phyloP scores from a whole-genome alignment of 2,329 filamentous ascomycete species.

The Penicillium sp. region DNA sequence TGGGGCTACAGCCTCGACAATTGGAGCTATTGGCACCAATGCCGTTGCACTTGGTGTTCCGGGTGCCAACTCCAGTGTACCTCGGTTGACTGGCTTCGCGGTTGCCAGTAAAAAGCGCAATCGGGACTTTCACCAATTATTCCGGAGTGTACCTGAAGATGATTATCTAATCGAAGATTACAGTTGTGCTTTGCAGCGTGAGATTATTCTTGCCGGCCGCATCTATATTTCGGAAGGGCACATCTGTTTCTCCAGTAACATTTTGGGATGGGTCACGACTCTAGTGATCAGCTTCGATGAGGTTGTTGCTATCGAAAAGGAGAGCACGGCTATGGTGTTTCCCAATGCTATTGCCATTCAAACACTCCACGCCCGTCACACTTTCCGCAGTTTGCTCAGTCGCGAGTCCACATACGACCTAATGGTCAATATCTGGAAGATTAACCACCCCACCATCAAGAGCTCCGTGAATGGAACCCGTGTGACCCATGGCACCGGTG shows the following conservation, averaged over 20 bases:
- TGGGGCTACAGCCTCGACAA: conserved; percentile 63
- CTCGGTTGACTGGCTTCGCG: conserved; percentile 88
- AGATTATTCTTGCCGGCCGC: conserved; percentile 89
- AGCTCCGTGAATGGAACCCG: conserved; percentile 87
- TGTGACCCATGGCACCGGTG: conserved; percentile 74
- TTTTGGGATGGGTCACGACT: conserved; percentile 95
- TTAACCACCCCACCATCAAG: conserved; percentile 86
- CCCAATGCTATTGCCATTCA: conserved; percentile 97
- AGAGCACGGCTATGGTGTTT: conserved; percentile 91
- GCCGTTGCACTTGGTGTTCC: conserved; percentile 68
- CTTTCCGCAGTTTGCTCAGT: conserved; percentile 92
- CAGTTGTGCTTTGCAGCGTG: conserved; percentile 90
- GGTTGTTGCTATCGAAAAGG: conserved; percentile 93
- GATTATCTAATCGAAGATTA: conserved; percentile 99
- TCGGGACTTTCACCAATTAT: conserved; percentile 87
- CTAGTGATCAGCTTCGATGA: conserved; percentile 98
- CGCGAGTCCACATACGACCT: conserved; percentile 95
- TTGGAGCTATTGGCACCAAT: conserved; percentile 70
- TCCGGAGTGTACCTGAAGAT: conserved; percentile 95
- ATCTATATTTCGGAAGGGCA: conserved; percentile 97
- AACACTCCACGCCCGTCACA: conserved; percentile 89
- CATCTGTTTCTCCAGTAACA: conserved; percentile 98
- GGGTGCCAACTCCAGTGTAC: conserved; percentile 55
- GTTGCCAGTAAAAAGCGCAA: conserved; percentile 96
- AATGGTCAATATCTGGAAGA: conserved; percentile 97